Conservation (phyloP, 2,329 filamentous ascomycete genomes). For the Trichoderma cornu-damae region DNA sequence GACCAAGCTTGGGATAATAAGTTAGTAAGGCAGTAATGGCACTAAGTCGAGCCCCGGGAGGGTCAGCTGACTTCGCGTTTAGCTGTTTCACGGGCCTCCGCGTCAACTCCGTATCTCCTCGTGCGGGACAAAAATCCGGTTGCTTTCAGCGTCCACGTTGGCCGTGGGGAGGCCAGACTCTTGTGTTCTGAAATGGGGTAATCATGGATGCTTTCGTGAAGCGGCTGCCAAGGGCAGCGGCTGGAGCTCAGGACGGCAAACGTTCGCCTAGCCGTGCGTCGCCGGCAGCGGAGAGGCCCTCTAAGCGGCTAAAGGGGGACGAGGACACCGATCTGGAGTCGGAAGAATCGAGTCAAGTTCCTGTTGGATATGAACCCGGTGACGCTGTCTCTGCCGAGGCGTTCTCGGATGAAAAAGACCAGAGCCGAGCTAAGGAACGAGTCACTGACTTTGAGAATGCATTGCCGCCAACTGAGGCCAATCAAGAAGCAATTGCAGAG, state of each 20-base stretch:
- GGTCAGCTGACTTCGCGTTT: constrained; percentile 40
- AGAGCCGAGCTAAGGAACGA: not conserved
- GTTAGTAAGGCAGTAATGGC: too few species aligned
- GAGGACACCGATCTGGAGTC: constrained; percentile 23
- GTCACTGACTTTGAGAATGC: constrained; percentile 44
- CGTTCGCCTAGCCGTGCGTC: not conserved
- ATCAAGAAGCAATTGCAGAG: constrained; percentile 68
- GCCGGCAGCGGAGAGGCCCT: constrained; percentile 23
- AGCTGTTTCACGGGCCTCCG: constrained; percentile 13
- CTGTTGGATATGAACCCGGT: not conserved
- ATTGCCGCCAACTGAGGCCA: constrained; percentile 61
- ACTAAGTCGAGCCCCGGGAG: not conserved
- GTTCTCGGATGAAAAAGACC: not conserved
- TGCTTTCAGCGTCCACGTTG: not conserved
- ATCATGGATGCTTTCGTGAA: constrained; percentile 38
- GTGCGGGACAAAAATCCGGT: not conserved
- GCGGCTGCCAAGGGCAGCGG: constrained; percentile 26
- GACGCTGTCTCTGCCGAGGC: not conserved
- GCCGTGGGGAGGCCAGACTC: not conserved
- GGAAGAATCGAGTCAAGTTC: constrained; percentile 21
- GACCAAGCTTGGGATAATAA: not conserved
- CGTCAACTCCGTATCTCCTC: constrained; percentile 13
- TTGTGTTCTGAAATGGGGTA: constrained; percentile 10
- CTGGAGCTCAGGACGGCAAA: not conserved
- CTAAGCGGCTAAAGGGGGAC: constrained; percentile 32